These are phyloP conservation scores for Pseudonitzschia delicatissima DNA, from an alignment of 108 stramenopile genomes.

Conservation along the genomic window DNA sequence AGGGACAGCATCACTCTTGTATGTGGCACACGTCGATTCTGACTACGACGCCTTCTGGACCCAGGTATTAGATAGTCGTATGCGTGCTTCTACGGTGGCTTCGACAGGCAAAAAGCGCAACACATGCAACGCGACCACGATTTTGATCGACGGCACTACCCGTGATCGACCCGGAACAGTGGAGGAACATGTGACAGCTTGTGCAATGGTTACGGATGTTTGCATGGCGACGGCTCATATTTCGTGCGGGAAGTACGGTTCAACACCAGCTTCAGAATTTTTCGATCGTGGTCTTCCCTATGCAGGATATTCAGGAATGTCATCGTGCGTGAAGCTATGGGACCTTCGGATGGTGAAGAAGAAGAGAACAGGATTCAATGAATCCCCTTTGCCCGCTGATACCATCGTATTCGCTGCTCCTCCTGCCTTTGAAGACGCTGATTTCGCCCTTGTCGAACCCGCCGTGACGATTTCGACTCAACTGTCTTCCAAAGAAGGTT, in stretches of 20 bases:
- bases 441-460: constrained; percentile 4
- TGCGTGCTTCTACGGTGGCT: neutral
- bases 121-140: neutral
- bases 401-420: neutral
- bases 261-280: neutral
- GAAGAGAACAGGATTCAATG: neutral
- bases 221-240: constrained; percentile 19
- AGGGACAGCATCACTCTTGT: neutral
- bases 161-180: neutral
- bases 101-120: neutral
- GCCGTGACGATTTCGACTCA: neutral
- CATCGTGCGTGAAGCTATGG: constrained; percentile 29
- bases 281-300: constrained; percentile 6
- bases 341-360: constrained; percentile 22
- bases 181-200: constrained; percentile 19
- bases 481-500: neutral
- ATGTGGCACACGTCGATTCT: constrained; percentile 33
- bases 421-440: constrained; percentile 7
- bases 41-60: constrained; percentile 25
- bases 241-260: neutral
- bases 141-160: constrained; percentile 14
- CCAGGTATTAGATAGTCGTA: constrained; percentile 8
- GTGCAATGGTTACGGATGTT: constrained; percentile 1
- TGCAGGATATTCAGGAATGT: neutral
- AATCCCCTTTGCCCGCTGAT: neutral